Conservation (phyloP, 208 protist genomes). For the Crithidia acanthocephali region DNA sequence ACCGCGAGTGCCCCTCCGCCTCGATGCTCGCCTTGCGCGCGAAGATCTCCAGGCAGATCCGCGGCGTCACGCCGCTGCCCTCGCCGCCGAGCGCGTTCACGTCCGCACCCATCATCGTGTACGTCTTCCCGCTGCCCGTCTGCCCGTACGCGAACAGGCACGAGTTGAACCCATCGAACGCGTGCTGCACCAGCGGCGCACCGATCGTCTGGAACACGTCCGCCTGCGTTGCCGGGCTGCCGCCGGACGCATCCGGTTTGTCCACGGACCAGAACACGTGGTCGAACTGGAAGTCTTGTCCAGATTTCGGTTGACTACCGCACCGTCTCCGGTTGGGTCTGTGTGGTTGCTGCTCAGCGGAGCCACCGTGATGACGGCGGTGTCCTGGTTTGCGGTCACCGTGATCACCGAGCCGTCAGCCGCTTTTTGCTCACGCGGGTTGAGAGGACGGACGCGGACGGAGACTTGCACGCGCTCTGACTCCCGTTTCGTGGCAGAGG, state of each 20-base stretch:
- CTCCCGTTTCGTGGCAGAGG: constrained; percentile 16
- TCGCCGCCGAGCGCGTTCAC: constrained; percentile 31
- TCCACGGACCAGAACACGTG: constrained; percentile 69
- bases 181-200: constrained; percentile 50
- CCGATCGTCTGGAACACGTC: constrained; percentile 70
- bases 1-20: constrained; percentile 48
- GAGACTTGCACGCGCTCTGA: constrained; percentile 50
- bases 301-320: neutral
- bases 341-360: neutral
- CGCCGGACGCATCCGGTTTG: constrained; percentile 33
- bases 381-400: constrained; percentile 19
- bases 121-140: constrained; percentile 94
- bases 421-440: constrained; percentile 41
- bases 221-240: constrained; percentile 44
- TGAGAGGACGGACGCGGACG: constrained; percentile 69
- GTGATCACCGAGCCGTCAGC: constrained; percentile 15
- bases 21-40: constrained; percentile 34
- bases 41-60: constrained; percentile 70
- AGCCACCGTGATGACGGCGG: constrained; percentile 31
- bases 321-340: neutral
- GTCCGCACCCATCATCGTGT: constrained; percentile 90
- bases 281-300: constrained; percentile 67
- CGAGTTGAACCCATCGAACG: constrained; percentile 72
- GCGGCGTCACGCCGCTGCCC: constrained; percentile 72
- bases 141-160: constrained; percentile 95